Base-by-base conservation (phyloP, 2,329 filamentous ascomycete genomes). In the Calonectria montana region DNA sequence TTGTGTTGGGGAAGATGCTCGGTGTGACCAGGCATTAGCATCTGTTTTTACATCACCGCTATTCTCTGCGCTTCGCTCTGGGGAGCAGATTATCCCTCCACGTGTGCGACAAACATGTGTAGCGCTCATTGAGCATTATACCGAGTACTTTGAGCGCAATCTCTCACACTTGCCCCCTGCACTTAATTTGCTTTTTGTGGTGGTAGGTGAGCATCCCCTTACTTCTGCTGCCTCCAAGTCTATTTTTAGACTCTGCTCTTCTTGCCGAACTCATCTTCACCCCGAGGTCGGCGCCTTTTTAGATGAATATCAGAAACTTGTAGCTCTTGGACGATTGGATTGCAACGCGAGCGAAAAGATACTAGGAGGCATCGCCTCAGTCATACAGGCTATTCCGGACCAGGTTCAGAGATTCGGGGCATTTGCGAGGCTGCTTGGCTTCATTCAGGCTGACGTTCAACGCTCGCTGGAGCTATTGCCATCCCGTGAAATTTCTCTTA, bases 121-220 rank as follows among this genome's bases (percentile, higher is more conserved):
- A 35, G 88, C 90, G 55, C 83, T 94, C 47, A 91, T 96, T 47
- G 93, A 94, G 75, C 88, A 91, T 29, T 95, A 94, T 79, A 91
- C 93, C 6, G 90, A 92, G 66, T 97, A 94, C 82, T 96, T 97
- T 81, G 89, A 94, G 77, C 88, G 91, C 25, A 91, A 94, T 78
- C 86, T 91, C 1, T 87, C 89, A 37, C 90, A 91, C 72, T 87
- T 97, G 1, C 92, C 94, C 1, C 86, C 91, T 48, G 93, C 93
- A 1, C 85, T 97, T 27, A 93, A 92, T 61, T 91, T 96, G 53
- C 87, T 97, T 1, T 96, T 97, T 80, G 88, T 87, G 37, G 91
- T 93, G 8, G 86, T 96, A 4, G 87, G 89, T 21, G 91, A 93
- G 37, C 84, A 88, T 2, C 84, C 88, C 4, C 86, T 96, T 53